phyloP scores from a whole-genome alignment of 352 stramenopile species.

The Phytophthora fragariae region DNA sequence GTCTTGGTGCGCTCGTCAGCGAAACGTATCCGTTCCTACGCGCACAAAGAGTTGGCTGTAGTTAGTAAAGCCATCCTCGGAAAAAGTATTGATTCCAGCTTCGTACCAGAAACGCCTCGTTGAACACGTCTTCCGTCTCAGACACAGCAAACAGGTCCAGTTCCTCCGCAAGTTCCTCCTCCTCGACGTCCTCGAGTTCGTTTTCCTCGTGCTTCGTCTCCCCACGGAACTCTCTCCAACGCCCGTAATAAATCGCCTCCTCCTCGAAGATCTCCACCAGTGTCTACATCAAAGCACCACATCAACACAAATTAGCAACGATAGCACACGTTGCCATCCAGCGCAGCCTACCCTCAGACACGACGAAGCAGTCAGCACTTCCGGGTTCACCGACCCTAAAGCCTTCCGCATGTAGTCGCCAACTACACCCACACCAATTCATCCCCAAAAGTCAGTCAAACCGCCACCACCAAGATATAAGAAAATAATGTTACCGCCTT shows the following conservation, averaged over 20 bases:
- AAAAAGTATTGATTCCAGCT: background rate
- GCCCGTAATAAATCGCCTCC: conserved; percentile 86
- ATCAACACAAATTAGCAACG: background rate
- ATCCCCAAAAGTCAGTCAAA: conserved; percentile 12
- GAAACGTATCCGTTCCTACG: conserved; percentile 84
- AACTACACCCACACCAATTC: conserved; percentile 39
- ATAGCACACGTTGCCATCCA: background rate
- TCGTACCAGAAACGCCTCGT: conserved; percentile 71
- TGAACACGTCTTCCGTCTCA: conserved; percentile 80
- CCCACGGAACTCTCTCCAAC: conserved; percentile 83
- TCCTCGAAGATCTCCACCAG: conserved; percentile 81
- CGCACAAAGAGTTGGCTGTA: conserved; percentile 1
- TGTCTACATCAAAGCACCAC: conserved; percentile 44
- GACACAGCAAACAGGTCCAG: conserved; percentile 87
- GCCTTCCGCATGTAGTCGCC: conserved; percentile 58
- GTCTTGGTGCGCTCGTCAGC: conserved; percentile 81
- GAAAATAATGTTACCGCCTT: background rate
- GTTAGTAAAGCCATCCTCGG: conserved; percentile 5
- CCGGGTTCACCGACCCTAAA: conserved; percentile 50
- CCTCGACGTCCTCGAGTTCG: conserved; percentile 81
- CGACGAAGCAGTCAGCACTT: conserved; percentile 53
- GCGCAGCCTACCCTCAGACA: conserved; percentile 53
- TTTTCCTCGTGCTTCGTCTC: conserved; percentile 84
- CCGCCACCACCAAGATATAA: background rate
- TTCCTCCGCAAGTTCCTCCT: conserved; percentile 85